Conservation (phyloP, 495 filamentous ascomycete species). For the Trichocladium uniseriatum region DNA sequence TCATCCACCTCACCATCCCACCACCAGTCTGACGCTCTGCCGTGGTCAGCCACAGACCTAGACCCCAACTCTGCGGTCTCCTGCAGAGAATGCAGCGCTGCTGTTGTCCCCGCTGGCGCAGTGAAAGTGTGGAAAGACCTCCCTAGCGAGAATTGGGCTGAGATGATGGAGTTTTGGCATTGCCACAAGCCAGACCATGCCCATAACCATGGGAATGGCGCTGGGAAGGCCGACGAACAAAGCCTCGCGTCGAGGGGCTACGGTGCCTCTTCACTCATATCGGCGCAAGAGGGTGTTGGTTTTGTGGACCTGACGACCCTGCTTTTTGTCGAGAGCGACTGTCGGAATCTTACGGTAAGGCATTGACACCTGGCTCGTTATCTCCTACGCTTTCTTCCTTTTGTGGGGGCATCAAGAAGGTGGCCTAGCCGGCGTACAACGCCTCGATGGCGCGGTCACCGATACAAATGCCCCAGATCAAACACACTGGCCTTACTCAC, state of each 20-base stretch:
- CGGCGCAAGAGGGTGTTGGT: conserved; percentile 53
- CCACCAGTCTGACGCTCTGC: conserved; percentile 30
- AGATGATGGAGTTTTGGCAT: conserved; percentile 99
- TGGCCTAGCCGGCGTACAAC: conserved; percentile 49
- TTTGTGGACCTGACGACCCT: conserved; percentile 77
- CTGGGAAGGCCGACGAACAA: conserved; percentile 28
- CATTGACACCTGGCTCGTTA: background rate
- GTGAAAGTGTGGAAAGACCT: conserved; percentile 80
- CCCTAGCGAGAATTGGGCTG: conserved; percentile 93
- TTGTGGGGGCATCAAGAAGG: conserved; percentile 93
- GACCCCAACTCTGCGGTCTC: conserved; percentile 41
- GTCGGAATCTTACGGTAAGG: conserved; percentile 54
- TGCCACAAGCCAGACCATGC: conserved; percentile 71
- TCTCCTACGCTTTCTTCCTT: conserved; percentile 1
- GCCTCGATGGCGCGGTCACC: conserved; percentile 57
- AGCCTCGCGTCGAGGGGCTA: conserved; percentile 58
- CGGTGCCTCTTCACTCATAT: conserved; percentile 59
- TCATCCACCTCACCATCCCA: conserved; percentile 17
- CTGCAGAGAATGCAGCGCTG: conserved; percentile 53
- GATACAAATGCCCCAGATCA: conserved; percentile 90
- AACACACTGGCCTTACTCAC: conserved; percentile 19
- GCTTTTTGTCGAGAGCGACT: conserved; percentile 56
- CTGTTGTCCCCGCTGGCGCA: conserved; percentile 33
- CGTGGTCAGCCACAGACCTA: conserved; percentile 68
- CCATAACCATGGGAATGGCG: conserved; percentile 3